These are phyloP conservation scores for Coemansia furcata DNA, from an alignment of 192 early-diverging fungal species.

Conservation along the genomic window DNA sequence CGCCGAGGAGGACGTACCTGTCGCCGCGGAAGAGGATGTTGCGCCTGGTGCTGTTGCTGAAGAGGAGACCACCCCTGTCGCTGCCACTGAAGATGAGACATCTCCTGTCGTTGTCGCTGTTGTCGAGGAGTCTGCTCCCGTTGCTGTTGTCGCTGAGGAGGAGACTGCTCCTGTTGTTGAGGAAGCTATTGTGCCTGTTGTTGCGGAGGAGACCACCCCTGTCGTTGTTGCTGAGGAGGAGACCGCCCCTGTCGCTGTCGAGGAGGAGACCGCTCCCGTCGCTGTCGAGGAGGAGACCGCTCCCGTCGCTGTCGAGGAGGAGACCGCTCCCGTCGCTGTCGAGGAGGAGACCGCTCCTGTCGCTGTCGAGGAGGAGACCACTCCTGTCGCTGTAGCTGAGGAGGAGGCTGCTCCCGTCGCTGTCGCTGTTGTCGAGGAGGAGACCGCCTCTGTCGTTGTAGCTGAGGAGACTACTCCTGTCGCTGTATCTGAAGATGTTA, in stretches of 20 bases:
- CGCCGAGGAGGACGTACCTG: slow-evolving; percentile 7
- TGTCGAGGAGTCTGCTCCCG: background rate
- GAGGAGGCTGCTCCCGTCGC: background rate
- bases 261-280: too few species aligned
- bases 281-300: too few species aligned
- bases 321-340: too few species aligned
- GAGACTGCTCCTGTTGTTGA: background rate
- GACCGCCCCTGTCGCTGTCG: too few species aligned
- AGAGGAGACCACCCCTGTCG: background rate
- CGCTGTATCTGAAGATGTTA: too few species aligned
- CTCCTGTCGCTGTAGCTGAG: background rate
- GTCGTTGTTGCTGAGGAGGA: too few species aligned
- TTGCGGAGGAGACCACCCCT: too few species aligned
- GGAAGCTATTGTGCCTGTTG: background rate
- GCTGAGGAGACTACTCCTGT: background rate
- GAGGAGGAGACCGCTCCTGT: too few species aligned
- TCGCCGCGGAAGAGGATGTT: background rate
- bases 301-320: too few species aligned
- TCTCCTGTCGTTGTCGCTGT: background rate
- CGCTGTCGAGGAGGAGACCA: background rate
- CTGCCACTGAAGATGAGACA: slow-evolving; percentile 13
- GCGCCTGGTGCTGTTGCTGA: background rate
- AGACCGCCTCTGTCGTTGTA: too few species aligned
- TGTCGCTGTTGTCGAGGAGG: too few species aligned
- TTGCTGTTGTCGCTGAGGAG: background rate